Conservation (phyloP, 2,329 filamentous ascomycete species). For the Westerdykella aurantiaca region DNA sequence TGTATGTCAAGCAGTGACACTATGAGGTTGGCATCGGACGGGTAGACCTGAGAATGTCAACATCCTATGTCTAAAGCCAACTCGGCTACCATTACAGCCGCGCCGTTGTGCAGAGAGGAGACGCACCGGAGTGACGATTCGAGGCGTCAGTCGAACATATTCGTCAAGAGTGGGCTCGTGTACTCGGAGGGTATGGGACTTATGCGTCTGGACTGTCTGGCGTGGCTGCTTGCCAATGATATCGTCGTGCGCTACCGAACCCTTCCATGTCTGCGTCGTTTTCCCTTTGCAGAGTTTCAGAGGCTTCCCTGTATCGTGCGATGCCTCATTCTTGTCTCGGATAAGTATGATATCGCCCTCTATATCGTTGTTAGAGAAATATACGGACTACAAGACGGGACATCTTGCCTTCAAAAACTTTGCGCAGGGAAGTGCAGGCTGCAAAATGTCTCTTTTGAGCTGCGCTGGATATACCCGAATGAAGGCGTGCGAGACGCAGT, state of each 20-base stretch:
- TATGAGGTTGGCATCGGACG: slow-evolving; percentile 68
- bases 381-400: not conserved
- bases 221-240: slow-evolving; percentile 60
- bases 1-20: slow-evolving; percentile 72
- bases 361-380: slow-evolving; percentile 14
- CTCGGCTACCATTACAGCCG: not conserved
- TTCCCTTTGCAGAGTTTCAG: slow-evolving; percentile 35
- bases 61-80: not conserved
- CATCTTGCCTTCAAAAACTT: slow-evolving; percentile 27
- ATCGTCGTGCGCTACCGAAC: slow-evolving; percentile 46
- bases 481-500: slow-evolving; percentile 4
- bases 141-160: slow-evolving; percentile 62
- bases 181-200: slow-evolving; percentile 50
- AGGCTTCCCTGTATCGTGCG: slow-evolving; percentile 34
- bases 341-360: slow-evolving; percentile 41
- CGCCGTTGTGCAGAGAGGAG: not conserved
- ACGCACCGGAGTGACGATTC: slow-evolving; percentile 69
- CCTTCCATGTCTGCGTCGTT: slow-evolving; percentile 41
- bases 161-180: slow-evolving; percentile 65
- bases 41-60: slow-evolving; percentile 56
- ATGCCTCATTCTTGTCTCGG: slow-evolving; percentile 34
- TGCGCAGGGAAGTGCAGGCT: slow-evolving; percentile 12
- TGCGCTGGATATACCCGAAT: slow-evolving; percentile 2
- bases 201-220: slow-evolving; percentile 53
- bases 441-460: slow-evolving; percentile 13